These are phyloP conservation scores for Quercus tomentella DNA, from an alignment of 331 rosid genomes.

Conservation along the genomic window DNA sequence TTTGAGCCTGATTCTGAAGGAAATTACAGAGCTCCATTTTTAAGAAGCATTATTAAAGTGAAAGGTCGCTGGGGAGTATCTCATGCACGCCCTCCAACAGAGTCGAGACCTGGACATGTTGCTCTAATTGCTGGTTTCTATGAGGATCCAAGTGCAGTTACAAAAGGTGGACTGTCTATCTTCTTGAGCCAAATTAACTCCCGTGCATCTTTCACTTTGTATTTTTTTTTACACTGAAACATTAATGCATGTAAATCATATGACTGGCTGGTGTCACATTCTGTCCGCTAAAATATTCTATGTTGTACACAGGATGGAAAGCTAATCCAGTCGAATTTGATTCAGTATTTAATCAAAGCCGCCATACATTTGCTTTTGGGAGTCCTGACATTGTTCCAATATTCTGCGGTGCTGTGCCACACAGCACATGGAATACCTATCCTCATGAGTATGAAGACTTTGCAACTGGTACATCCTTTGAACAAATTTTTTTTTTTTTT, in stretches of 20 bases:
- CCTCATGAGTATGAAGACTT: slow-evolving; percentile 85
- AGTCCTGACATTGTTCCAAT: slow-evolving; percentile 93
- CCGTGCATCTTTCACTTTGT: neutral
- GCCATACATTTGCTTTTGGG: slow-evolving; percentile 73
- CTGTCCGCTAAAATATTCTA: slow-evolving; percentile 12
- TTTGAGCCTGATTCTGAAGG: slow-evolving; percentile 71
- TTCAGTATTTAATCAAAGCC: slow-evolving; percentile 79
- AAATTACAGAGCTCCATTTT: slow-evolving; percentile 71
- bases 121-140: slow-evolving; percentile 88
- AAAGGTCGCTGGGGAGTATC: slow-evolving; percentile 94
- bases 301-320: slow-evolving; percentile 72
- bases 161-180: slow-evolving; percentile 51
- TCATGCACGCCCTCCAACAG: slow-evolving; percentile 94
- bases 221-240: neutral
- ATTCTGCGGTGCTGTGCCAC: slow-evolving; percentile 78
- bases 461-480: slow-evolving; percentile 60
- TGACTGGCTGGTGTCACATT: neutral
- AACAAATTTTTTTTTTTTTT: neutral
- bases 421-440: slow-evolving; percentile 78
- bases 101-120: slow-evolving; percentile 91
- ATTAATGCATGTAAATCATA: too few species aligned
- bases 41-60: slow-evolving; percentile 56
- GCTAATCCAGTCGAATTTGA: slow-evolving; percentile 92
- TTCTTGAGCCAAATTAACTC: neutral
- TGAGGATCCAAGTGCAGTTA: slow-evolving; percentile 93